These are phyloP conservation scores for Zychaea mexicana DNA, from an alignment of 371 early-diverging fungal genomes.

Conservation along the genomic window DNA sequence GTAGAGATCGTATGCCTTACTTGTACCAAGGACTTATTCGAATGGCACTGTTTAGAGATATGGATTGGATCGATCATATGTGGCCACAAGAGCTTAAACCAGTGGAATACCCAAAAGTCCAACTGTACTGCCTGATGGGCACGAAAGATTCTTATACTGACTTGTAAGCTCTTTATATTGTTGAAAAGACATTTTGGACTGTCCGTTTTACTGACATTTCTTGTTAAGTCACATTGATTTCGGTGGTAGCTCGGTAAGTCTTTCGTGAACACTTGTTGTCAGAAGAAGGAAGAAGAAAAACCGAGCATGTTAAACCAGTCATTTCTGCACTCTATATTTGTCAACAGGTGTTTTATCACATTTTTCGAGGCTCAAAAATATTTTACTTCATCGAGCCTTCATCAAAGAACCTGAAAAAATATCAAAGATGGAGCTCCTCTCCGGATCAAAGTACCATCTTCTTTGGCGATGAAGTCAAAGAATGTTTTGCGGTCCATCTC, in stretches of 20 bases:
- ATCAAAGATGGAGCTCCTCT: constrained; percentile 86
- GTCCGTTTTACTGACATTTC: background rate
- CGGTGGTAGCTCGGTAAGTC: constrained; percentile 82
- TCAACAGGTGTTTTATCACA: constrained; percentile 76
- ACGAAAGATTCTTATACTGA: constrained; percentile 89
- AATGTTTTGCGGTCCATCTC: constrained; percentile 69
- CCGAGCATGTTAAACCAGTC: no score
- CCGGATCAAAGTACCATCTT: constrained; percentile 80
- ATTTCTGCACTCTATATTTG: no score
- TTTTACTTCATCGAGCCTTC: constrained; percentile 92
- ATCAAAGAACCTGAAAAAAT: constrained; percentile 77
- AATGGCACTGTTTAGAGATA: no score
- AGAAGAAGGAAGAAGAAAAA: no score
- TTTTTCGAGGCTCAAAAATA: constrained; percentile 80
- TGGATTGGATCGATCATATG: constrained; percentile 85
- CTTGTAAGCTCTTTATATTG: constrained; percentile 57
- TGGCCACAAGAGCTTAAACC: constrained; percentile 74
- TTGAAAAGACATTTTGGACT: constrained; percentile 1
- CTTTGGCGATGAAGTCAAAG: constrained; percentile 78
- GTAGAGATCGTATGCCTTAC: background rate
- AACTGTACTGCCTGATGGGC: constrained; percentile 91
- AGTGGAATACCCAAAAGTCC: constrained; percentile 80
- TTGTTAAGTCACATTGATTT: constrained; percentile 81
- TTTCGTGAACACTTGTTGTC: no score
- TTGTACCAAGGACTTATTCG: no score